Evolutionary conservation across 208 protist species (phyloP), one percentile per base, ranked within the genome.

Genomic region (Wallacemonas sp.): DNA sequence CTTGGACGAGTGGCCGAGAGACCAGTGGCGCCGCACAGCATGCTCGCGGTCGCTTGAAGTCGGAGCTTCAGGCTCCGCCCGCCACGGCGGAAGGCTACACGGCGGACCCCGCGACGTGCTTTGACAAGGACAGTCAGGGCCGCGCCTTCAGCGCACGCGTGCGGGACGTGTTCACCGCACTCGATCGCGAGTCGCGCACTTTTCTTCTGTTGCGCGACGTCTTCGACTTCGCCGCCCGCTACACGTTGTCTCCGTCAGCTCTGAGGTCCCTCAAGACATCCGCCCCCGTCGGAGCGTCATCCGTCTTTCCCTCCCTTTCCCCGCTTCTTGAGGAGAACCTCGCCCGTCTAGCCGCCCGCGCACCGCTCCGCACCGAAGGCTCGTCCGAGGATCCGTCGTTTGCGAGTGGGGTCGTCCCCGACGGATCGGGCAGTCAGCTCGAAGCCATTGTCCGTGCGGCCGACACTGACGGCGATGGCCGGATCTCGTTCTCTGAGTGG

Each of bases 401-500:
- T 21, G 33, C 17, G 3, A 33, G 24, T 39, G 68, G 29, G 45
- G 68, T 26, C 10, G 39, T 53, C 33, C 13, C 58, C 36, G 68
- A 61, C 37, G 37, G n/a, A 21, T 22, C 6, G 4, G 55, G 42
- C 12, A 10, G 60, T 26, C 19, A 45, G 57, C 58, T 45, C 30
- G 65, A 84, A 39, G 68, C 68, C 26, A 41, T 89, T 17, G 21
- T 90, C 32, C 72, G 63, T n/a, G 44, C 45, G 33, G 83, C 86
- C 2, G 86, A 89, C 60, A 30, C 42, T 32, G 78, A 89, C 41
- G 45, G 80, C 17, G 80, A 85, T 41, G 74, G 70, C 12, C 66
- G 78, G 58, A 68, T 89, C 46, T 45, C 63, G 24, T 87, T 76
- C 64, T 32, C 66, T 27, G 83, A 89, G 37, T 89, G 86, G 83